Evolutionary conservation across 2,329 filamentous ascomycete species (phyloP).

Genomic region (Nannizzia gypsea): DNA sequence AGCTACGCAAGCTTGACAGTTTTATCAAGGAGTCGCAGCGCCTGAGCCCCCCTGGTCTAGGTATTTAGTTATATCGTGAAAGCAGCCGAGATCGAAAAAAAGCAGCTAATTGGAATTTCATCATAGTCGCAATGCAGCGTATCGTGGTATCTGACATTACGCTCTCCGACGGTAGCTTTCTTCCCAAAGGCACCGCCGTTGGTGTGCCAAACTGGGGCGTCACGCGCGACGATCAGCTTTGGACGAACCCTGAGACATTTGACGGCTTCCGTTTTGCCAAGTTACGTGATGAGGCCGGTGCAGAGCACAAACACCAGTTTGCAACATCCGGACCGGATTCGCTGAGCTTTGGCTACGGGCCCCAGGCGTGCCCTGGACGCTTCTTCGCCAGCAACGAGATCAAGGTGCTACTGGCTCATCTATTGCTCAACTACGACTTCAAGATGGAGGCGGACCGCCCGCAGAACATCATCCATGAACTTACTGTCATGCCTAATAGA

Average conservation of each 20-base stretch:
- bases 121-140: conserved; percentile 10
- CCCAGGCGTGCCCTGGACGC: conserved; percentile 25
- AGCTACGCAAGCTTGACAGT: neutral
- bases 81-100: too few species aligned
- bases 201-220: conserved; percentile 7
- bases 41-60: neutral
- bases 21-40: neutral
- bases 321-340: conserved; percentile 11
- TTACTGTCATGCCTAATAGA: neutral
- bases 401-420: conserved; percentile 23
- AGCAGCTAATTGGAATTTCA: neutral
- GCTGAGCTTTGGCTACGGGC: conserved; percentile 22
- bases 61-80: neutral
- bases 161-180: conserved; percentile 13
- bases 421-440: conserved; percentile 26
- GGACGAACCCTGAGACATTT: conserved; percentile 12
- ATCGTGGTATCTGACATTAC: conserved; percentile 9
- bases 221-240: conserved; percentile 11
- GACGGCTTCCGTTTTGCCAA: conserved; percentile 14
- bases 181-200: conserved; percentile 14
- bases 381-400: conserved; percentile 26
- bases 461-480: neutral
- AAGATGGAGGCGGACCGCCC: conserved; percentile 3
- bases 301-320: conserved; percentile 10
- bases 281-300: conserved; percentile 7